Evolutionary conservation across 331 rosid species (phyloP).

Genomic region (Malus hybrid): DNA sequence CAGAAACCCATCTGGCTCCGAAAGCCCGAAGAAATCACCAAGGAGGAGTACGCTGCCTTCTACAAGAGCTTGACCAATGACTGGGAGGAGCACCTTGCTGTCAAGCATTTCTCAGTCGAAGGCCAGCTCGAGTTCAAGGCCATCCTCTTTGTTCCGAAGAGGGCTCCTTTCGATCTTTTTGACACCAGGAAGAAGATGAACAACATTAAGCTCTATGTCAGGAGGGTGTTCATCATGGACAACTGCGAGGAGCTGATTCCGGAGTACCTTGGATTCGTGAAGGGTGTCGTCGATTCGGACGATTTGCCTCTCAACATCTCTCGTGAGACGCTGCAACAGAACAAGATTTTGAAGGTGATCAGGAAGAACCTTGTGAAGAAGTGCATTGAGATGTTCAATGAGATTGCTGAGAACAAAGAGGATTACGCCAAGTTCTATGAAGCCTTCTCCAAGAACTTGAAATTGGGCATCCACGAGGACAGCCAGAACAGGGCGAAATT

Average conservation of each 20-base stretch:
- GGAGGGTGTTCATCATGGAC: constrained; percentile 75
- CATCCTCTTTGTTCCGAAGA: constrained; percentile 48
- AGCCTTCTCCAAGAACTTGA: constrained; percentile 57
- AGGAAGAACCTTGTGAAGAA: constrained; percentile 66
- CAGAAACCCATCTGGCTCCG: constrained; percentile 71
- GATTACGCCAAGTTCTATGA: constrained; percentile 58
- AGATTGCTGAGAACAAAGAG: constrained; percentile 63
- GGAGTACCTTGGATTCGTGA: constrained; percentile 55
- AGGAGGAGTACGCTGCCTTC: constrained; percentile 62
- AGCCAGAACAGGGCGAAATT: constrained; percentile 59
- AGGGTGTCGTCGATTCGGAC: constrained; percentile 67
- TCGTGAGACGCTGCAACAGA: constrained; percentile 62
- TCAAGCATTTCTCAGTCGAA: constrained; percentile 63
- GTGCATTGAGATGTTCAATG: constrained; percentile 71
- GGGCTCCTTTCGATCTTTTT: constrained; percentile 64
- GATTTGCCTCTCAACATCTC: constrained; percentile 68
- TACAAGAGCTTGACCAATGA: constrained; percentile 67
- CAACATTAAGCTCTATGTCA: constrained; percentile 62
- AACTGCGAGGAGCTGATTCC: constrained; percentile 67
- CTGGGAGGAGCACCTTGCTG: constrained; percentile 69
- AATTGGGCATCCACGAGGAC: constrained; percentile 61
- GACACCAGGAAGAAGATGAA: constrained; percentile 63
- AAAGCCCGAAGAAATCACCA: constrained; percentile 62
- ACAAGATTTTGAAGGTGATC: constrained; percentile 64
- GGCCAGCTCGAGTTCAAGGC: constrained; percentile 75